A percentile compares a stretch with the other conserved stretches of the same genome.
phyloP scores from a whole-genome alignment of 1,139 yeast genomes.

The Pneumocystis canis region DNA sequence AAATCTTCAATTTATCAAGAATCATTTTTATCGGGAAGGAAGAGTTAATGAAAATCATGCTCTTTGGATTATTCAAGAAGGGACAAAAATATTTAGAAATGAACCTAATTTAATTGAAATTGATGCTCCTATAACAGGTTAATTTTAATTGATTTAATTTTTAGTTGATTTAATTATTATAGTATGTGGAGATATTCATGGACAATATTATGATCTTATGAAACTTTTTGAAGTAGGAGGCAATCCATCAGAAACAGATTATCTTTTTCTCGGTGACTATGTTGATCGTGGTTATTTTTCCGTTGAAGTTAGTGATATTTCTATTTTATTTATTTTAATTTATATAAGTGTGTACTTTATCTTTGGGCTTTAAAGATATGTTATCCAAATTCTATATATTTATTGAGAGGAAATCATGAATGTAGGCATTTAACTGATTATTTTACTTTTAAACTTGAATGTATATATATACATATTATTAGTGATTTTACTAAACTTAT shows the following conservation, averaged over 20 bases:
- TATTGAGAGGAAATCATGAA: conserved; percentile 91
- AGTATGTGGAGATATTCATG: conserved; percentile 89
- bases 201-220: conserved; percentile 82
- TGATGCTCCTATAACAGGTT: conserved; percentile 77
- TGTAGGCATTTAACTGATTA: conserved; percentile 87
- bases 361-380: conserved; percentile 68
- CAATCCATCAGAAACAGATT: conserved; percentile 56
- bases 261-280: conserved; percentile 83
- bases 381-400: conserved; percentile 61
- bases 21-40: conserved; percentile 73
- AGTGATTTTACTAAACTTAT: background rate
- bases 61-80: conserved; percentile 46
- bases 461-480: conserved; percentile 23
- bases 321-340: background rate
- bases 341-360: conserved; percentile 48
- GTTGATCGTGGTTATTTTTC: conserved; percentile 93
- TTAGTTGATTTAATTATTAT: background rate
- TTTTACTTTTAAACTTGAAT: conserved; percentile 84
- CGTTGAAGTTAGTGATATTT: conserved; percentile 34
- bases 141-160: background rate
- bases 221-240: conserved; percentile 93
- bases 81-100: conserved; percentile 47
- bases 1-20: conserved; percentile 50
- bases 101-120: conserved; percentile 74
- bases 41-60: conserved; percentile 63